phyloP scores from a whole-genome alignment of 352 stramenopile genomes.

The Globisporangium irregulare region DNA sequence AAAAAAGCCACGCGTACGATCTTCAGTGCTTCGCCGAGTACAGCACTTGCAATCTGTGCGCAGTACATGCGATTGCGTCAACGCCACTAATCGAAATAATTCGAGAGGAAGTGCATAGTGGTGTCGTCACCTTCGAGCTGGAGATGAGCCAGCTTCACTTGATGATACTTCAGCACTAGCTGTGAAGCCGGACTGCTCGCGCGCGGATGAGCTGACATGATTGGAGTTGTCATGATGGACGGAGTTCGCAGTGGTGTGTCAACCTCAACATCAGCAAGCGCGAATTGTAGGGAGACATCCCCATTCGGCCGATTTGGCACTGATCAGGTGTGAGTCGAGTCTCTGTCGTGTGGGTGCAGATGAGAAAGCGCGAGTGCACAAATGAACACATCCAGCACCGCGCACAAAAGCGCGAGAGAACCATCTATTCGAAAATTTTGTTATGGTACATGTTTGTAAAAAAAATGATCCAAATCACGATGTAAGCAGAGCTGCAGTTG shows the following conservation, averaged over 20 bases:
- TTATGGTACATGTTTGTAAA: constrained; percentile 6
- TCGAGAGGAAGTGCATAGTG: no score
- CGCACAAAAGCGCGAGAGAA: background rate
- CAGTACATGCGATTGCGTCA: no score
- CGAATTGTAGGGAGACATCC: background rate
- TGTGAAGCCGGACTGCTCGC: no score
- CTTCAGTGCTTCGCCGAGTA: background rate
- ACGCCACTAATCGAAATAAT: no score
- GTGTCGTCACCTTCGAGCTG: no score
- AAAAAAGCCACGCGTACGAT: background rate
- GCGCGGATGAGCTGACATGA: background rate
- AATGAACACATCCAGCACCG: background rate
- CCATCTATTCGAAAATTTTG: background rate
- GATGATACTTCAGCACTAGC: no score
- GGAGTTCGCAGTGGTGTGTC: background rate
- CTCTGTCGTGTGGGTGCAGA: background rate
- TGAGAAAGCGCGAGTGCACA: background rate
- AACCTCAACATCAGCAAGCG: background rate
- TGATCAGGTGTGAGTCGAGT: background rate
- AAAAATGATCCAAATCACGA: background rate
- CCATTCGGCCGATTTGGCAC: background rate
- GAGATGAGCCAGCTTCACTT: no score
- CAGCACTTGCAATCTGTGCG: no score
- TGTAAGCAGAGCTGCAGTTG: background rate
- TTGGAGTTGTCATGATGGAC: background rate